Percentiles rank a stretch among this genome's conserved stretches.
Conservation (phyloP, 2,329 filamentous ascomycete genomes). For the Alternaria rosae region DNA sequence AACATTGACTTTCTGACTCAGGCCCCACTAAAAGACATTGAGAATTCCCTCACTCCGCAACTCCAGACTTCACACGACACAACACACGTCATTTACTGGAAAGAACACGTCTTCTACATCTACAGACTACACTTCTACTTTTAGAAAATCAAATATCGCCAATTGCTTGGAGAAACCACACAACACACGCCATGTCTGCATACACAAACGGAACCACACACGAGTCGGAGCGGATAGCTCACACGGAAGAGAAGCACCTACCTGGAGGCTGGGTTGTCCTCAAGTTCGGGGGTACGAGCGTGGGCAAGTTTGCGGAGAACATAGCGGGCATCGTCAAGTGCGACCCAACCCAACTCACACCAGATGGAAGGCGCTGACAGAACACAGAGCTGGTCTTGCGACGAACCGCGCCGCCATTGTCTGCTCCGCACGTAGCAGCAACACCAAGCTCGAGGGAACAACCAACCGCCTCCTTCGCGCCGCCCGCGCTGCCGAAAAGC, state of each 20-base stretch:
- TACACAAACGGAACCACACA: slow-evolving; percentile 43
- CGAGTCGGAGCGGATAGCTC: slow-evolving; percentile 50
- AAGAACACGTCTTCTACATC: background rate
- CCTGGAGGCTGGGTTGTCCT: slow-evolving; percentile 80
- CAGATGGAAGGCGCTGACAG: slow-evolving; percentile 37
- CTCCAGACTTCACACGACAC: slow-evolving; percentile 13
- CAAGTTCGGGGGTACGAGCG: slow-evolving; percentile 94
- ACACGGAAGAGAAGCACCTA: slow-evolving; percentile 56
- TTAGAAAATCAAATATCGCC: background rate
- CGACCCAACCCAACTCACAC: background rate
- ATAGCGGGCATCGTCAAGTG: slow-evolving; percentile 69
- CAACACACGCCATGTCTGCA: slow-evolving; percentile 31
- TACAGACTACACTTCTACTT: too few species aligned
- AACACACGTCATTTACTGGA: slow-evolving; percentile 5
- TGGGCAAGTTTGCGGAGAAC: slow-evolving; percentile 84
- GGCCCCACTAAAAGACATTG: slow-evolving; percentile 16
- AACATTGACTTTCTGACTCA: slow-evolving; percentile 22
- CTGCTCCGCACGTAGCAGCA: slow-evolving; percentile 92
- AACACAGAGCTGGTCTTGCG: slow-evolving; percentile 63
- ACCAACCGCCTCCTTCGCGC: slow-evolving; percentile 72
- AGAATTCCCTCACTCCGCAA: slow-evolving; percentile 16
- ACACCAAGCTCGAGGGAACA: slow-evolving; percentile 92
- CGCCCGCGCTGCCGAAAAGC: slow-evolving; percentile 56
- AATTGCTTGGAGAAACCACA: slow-evolving; percentile 1
- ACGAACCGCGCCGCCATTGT: slow-evolving; percentile 86